Percentiles rank a stretch among this genome's conserved stretches.
Evolutionary conservation across 2,329 filamentous ascomycete genomes (phyloP).

Genomic region (Teratosphaeria epicoccoides): DNA sequence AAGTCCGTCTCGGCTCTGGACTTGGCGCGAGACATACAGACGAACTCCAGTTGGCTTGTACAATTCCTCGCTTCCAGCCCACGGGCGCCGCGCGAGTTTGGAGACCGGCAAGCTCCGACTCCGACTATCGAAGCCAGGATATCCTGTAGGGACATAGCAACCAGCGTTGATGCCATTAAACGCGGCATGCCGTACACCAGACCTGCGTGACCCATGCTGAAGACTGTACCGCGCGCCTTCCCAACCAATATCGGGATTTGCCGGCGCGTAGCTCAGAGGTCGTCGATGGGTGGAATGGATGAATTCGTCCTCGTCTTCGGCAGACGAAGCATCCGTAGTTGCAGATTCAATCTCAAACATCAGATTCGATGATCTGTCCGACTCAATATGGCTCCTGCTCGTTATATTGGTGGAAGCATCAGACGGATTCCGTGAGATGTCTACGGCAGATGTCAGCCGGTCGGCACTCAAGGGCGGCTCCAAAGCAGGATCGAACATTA

Average conservation of each 20-base stretch:
- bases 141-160: constrained; percentile 11
- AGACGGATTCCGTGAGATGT: background rate
- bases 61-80: background rate
- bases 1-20: too few relatives aligned
- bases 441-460: background rate
- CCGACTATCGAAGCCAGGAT: background rate
- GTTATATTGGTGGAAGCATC: constrained; percentile 3
- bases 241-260: background rate
- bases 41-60: background rate
- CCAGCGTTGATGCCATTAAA: constrained; percentile 9
- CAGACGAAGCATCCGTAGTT: background rate
- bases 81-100: background rate
- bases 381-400: constrained; percentile 3
- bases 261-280: constrained; percentile 1
- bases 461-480: background rate
- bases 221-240: background rate
- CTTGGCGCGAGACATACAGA: background rate
- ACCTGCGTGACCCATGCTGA: background rate
- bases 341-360: constrained; percentile 1
- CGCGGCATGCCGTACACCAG: background rate
- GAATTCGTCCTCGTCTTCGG: background rate
- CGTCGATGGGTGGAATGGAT: too few relatives aligned
- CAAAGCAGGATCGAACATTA: background rate
- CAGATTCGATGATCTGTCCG: constrained; percentile 5
- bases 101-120: constrained; percentile 1